Evolutionary conservation across 2,329 filamentous ascomycete species (phyloP).

Genomic region (Diaporthe ilicicola): DNA sequence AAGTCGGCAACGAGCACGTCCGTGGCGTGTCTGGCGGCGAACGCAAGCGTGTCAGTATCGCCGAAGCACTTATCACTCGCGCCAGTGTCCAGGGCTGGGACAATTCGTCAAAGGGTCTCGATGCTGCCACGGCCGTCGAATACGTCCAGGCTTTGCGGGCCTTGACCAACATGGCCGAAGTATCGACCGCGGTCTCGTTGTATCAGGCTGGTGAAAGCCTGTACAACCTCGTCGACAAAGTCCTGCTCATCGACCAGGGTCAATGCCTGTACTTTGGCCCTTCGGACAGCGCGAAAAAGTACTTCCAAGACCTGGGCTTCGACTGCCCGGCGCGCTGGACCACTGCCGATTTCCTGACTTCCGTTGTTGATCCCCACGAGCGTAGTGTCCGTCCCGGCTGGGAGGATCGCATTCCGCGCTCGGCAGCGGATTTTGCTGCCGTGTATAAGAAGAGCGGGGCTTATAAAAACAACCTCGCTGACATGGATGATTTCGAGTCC

Average conservation of each 20-base stretch:
- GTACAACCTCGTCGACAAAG: slow-evolving; percentile 63
- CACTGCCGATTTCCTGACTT: slow-evolving; percentile 76
- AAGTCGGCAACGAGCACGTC: slow-evolving; percentile 72
- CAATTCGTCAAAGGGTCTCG: slow-evolving; percentile 77
- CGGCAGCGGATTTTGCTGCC: slow-evolving; percentile 68
- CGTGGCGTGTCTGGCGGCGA: slow-evolving; percentile 75
- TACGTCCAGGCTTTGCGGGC: slow-evolving; percentile 76
- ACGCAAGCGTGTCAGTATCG: slow-evolving; percentile 72
- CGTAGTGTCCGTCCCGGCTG: slow-evolving; percentile 64
- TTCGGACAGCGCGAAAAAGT: slow-evolving; percentile 66
- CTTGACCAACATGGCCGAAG: slow-evolving; percentile 70
- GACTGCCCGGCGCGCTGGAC: slow-evolving; percentile 72
- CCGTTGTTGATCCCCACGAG: slow-evolving; percentile 69
- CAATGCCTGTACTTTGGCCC: slow-evolving; percentile 70
- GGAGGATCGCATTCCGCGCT: slow-evolving; percentile 65
- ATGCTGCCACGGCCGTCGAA: slow-evolving; percentile 76
- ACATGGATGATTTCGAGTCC: slow-evolving; percentile 62
- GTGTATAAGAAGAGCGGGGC: slow-evolving; percentile 57
- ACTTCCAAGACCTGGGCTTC: slow-evolving; percentile 74
- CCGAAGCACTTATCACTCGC: slow-evolving; percentile 65
- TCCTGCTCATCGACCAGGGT: slow-evolving; percentile 64
- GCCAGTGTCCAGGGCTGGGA: slow-evolving; percentile 72
- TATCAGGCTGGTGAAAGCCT: slow-evolving; percentile 66
- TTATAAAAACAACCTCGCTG: slow-evolving; percentile 51
- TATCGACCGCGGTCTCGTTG: slow-evolving; percentile 72